Base-by-base conservation (phyloP, 768 basidiomycete genomes). In the Auricularia auricula-judae region DNA sequence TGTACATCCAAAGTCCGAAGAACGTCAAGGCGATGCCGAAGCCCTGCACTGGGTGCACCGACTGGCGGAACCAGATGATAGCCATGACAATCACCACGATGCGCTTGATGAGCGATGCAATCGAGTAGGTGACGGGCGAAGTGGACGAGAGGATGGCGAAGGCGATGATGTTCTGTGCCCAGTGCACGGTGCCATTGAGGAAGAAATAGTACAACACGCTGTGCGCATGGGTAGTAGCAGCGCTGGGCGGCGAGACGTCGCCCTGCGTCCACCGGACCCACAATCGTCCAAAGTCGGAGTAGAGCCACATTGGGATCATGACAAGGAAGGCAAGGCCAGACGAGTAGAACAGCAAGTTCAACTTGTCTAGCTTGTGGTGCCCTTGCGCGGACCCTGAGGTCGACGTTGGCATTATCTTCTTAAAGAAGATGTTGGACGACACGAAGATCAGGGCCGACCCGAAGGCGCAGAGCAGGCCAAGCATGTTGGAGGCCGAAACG, bases 51-150 rank as follows among this genome's bases (percentile, higher is more conserved):
- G 83, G 84, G 66, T 95, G 89, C 18, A 98, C 84, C 42, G 80
- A 72, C 77, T 98, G 96, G 64, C 82, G 86, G 78, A 98, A 98
- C 96, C 96, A 99, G 62, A 94, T 79, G 72, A 99, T 91, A 21
- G 97, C 97, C 70, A 98, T 89, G 78, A 93, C 95, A 71, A 99
- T 99, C 71, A 99, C 97, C 58, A 87, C 93, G 64, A 99, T 94
- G 33, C 97, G 93, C 76, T 99, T 99, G 78, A 98, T 86, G 71
- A 99, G 85, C 3, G 93, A 97, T 2, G 97, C 97, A 74, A 99
- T 98, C 62, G 93, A 96, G 76, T 99, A 99, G 0, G 97, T 98
- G 69, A 99, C 97, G 21, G 97, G 96, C 11, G 96, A 98, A 2
- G 93, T 96, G 35, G 91, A 92, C 1, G 96, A 87, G 60, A 99